Percentiles rank a stretch among this genome's conserved stretches.
These are phyloP conservation scores for Citrus glauca DNA, from an alignment of 345 rosid genomes.

Conservation along the genomic window DNA sequence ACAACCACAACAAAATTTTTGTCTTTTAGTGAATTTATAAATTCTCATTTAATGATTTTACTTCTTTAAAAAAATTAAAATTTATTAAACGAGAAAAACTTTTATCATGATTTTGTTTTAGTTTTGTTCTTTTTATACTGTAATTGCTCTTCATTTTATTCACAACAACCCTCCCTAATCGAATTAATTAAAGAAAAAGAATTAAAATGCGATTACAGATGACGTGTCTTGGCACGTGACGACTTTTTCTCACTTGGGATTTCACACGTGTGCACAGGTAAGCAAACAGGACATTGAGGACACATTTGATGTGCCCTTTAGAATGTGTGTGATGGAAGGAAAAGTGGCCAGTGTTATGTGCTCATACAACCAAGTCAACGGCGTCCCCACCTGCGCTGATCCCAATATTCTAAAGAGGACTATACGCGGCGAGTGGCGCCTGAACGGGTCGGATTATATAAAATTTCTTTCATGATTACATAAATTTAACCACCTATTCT, in stretches of 20 bases:
- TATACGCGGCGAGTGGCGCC: slow-evolving; percentile 66
- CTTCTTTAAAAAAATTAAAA: too few species aligned
- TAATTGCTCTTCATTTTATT: neutral
- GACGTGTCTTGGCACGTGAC: neutral
- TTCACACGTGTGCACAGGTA: slow-evolving; percentile 42
- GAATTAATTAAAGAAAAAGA: neutral
- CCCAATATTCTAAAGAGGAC: slow-evolving; percentile 55
- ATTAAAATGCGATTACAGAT: neutral
- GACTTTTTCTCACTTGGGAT: slow-evolving; percentile 11
- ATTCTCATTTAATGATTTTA: too few species aligned
- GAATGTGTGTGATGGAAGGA: slow-evolving; percentile 75
- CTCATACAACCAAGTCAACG: slow-evolving; percentile 88
- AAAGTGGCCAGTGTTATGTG: slow-evolving; percentile 89
- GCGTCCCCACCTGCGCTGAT: slow-evolving; percentile 81
- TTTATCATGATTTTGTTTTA: too few species aligned
- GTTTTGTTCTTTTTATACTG: too few species aligned
- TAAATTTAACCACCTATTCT: neutral
- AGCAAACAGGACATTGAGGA: slow-evolving; percentile 80
- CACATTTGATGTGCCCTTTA: slow-evolving; percentile 73
- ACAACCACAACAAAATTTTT: too few species aligned
- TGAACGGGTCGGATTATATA: slow-evolving; percentile 52
- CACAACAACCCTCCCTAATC: neutral
- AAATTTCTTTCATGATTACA: neutral
- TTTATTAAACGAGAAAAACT: too few species aligned
- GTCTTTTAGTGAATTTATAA: too few species aligned